Percentiles rank a stretch among this genome's conserved stretches.
Conservation (phyloP, 2,329 filamentous ascomycete species). For the Nemania bipapillata region DNA sequence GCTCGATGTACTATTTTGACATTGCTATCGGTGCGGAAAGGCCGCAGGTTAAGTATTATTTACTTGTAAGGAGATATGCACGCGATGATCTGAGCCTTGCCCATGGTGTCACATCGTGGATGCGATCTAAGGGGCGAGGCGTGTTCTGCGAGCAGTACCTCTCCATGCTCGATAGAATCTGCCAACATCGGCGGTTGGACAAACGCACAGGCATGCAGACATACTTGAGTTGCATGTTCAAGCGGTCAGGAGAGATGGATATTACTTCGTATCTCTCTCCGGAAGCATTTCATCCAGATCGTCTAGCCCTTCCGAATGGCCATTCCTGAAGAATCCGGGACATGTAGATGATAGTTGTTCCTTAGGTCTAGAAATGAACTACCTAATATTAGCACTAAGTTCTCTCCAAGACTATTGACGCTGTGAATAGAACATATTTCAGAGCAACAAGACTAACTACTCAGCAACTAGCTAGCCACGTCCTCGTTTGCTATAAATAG, state of each 20-base stretch:
- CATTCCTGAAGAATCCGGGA: too few species aligned
- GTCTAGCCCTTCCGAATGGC: too few species aligned
- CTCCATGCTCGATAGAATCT: constrained; percentile 17
- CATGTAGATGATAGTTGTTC: too few species aligned
- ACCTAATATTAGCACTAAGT: too few species aligned
- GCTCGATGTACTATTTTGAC: constrained; percentile 46
- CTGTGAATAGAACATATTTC: too few species aligned
- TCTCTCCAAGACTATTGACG: too few species aligned
- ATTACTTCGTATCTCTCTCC: constrained; percentile 31
- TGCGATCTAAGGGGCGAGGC: constrained; percentile 33
- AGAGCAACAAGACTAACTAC: too few species aligned
- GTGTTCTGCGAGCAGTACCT: constrained; percentile 20
- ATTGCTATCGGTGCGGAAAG: constrained; percentile 35
- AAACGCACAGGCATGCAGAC: constrained; percentile 31
- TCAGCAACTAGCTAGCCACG: too few species aligned
- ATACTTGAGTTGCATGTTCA: constrained; percentile 28
- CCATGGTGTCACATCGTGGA: constrained; percentile 29
- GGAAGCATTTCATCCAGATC: constrained; percentile 8
- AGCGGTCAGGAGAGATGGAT: constrained; percentile 24
- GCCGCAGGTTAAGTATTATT: constrained; percentile 45
- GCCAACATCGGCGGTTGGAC: constrained; percentile 12
- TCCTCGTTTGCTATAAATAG: too few species aligned
- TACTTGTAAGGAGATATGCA: constrained; percentile 37
- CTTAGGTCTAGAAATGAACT: too few species aligned
- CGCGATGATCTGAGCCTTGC: constrained; percentile 38